Base-by-base conservation (phyloP, 345 rosid genomes). In the Microcos paniculata region DNA sequence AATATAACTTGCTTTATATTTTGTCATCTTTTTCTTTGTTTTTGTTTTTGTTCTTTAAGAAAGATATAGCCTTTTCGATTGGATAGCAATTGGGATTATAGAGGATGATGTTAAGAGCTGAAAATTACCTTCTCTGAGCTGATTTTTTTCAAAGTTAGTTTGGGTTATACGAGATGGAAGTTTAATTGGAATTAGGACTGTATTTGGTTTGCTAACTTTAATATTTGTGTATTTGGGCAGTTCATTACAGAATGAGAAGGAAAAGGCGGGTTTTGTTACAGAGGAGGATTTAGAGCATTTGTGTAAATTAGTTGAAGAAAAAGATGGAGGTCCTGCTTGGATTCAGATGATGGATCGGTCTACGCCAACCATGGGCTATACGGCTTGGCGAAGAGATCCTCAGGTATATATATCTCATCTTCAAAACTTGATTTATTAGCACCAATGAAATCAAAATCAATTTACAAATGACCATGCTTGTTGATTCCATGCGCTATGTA, bases 341-440 rank as follows among this genome's bases (percentile, higher is more conserved):
- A 90, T 93, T 88, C 91, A 87, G 19, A 92, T 96, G 97, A 96
- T 96, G 99, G 90, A 96, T 77, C 89, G 96, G 5, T 89, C 96
- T 30, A 85, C 90, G 1, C 81, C 88, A 0, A 88, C 88, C 24
- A 88, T 96, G 92, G 45, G 80, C 51, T 96, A 90, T 76, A 90
- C 88, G 81, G 99, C 99, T 63, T 93, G 99, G 98, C 91, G 90
- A 52, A 83, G 99, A 80, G 99, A 96, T 80, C 93, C 83, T 35
- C 83, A 84, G 94, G 98, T 94, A 84, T 80, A 55, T 74, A 57
- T 62, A 52, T 42, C n/a, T n/a, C 28, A 51, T 55, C 49, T 45
- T 26, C 46, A 62, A 31, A 58, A 30, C 58, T 65, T 61, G 9
- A n/a, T 49, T 56, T 65, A 11, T 21, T 9, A 8, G 6, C 15